A percentile compares a stretch with the other conserved stretches of the same genome.
phyloP scores from a whole-genome alignment of 2,329 filamentous ascomycete species.

The Trichoderma atroviride region DNA sequence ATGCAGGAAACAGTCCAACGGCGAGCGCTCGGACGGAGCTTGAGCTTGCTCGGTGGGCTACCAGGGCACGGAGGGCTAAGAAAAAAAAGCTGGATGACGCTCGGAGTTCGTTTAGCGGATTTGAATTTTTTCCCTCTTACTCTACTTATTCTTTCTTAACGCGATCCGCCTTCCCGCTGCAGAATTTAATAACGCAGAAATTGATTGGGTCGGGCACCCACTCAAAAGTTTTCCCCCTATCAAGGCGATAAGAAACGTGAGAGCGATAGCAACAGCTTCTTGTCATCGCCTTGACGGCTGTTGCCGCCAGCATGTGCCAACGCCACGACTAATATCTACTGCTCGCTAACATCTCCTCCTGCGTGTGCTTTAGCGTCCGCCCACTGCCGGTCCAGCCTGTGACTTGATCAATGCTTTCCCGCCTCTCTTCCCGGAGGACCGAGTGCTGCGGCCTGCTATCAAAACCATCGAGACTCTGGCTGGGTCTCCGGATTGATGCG shows the following conservation, averaged over 20 bases:
- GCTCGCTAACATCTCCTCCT: no score
- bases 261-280: not conserved
- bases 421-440: slow-evolving; percentile 8
- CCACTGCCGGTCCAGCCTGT: not conserved
- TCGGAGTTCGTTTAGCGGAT: slow-evolving; percentile 10
- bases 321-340: no score
- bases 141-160: not conserved
- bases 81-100: slow-evolving; percentile 25
- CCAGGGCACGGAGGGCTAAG: slow-evolving; percentile 22
- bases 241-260: slow-evolving; percentile 18
- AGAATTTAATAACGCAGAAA: slow-evolving; percentile 29
- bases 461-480: not conserved
- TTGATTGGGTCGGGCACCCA: slow-evolving; percentile 25
- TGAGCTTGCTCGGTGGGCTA: slow-evolving; percentile 12
- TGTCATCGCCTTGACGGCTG: not conserved
- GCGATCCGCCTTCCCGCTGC: slow-evolving; percentile 19
- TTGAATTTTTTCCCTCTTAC: slow-evolving; percentile 10
- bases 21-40: slow-evolving; percentile 17
- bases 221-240: slow-evolving; percentile 19
- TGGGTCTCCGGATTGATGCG: not conserved
- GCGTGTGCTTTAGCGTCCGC: not conserved
- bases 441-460: not conserved
- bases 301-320: slow-evolving; percentile 10
- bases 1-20: slow-evolving; percentile 7
- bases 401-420: not conserved